Evolutionary conservation across 345 rosid genomes (phyloP).

Genomic region (Geranium brycei): DNA sequence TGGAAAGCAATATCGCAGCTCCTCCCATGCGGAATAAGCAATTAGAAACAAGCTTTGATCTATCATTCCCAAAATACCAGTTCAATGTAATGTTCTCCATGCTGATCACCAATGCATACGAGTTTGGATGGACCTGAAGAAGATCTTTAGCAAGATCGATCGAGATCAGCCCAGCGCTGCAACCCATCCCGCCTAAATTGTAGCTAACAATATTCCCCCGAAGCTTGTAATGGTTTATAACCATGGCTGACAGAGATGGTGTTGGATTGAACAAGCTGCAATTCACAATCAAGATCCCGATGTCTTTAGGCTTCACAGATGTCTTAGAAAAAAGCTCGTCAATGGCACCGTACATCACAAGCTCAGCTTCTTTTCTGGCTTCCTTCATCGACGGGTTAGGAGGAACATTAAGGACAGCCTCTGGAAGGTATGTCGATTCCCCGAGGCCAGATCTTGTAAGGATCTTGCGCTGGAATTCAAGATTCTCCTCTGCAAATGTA

Average conservation of each 20-base stretch:
- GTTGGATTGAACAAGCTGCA: conserved; percentile 54
- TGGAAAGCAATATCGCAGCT: conserved; percentile 43
- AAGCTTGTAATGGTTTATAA: conserved; percentile 43
- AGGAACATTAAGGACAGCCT: conserved; percentile 35
- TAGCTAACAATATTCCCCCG: conserved; percentile 43
- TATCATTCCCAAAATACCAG: conserved; percentile 48
- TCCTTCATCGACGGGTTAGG: conserved; percentile 42
- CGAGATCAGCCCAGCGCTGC: conserved; percentile 49
- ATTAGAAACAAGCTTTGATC: conserved; percentile 44
- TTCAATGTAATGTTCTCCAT: conserved; percentile 46
- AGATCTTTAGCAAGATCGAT: conserved; percentile 45
- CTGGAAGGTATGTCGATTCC: conserved; percentile 43
- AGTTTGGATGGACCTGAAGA: conserved; percentile 33
- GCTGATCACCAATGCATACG: conserved; percentile 40
- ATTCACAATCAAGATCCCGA: conserved; percentile 43
- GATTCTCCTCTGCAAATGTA: conserved; percentile 33
- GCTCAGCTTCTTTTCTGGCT: conserved; percentile 43
- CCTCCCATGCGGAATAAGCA: conserved; percentile 54
- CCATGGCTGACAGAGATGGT: conserved; percentile 46
- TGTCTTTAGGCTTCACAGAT: conserved; percentile 30
- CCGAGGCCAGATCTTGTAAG: conserved; percentile 48
- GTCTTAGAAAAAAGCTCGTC: conserved; percentile 42
- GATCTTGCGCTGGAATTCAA: conserved; percentile 42
- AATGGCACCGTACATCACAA: conserved; percentile 46
- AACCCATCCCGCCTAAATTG: conserved; percentile 60